These are phyloP conservation scores for Coelastrella sp. DNA, from an alignment of 139 green algal species.

Conservation along the genomic window DNA sequence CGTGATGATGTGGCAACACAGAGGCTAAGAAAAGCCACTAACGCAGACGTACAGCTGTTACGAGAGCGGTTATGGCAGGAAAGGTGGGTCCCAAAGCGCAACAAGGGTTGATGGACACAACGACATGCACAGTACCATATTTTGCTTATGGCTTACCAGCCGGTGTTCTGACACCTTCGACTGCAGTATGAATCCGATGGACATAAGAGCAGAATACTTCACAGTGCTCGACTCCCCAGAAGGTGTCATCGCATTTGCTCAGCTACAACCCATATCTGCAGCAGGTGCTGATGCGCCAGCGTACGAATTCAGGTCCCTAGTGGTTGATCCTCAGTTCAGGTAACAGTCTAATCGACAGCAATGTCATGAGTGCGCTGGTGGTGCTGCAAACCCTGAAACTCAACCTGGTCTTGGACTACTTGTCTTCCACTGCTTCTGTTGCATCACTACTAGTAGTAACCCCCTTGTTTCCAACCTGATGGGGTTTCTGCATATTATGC, in stretches of 20 bases:
- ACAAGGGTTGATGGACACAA: too few relatives aligned
- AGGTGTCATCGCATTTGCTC: slow-evolving; percentile 24
- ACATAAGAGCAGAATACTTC: slow-evolving; percentile 5
- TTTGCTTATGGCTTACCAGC: neutral
- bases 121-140: neutral
- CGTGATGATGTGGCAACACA: neutral
- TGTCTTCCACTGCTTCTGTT: too few relatives aligned
- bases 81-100: neutral
- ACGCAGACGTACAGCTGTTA: neutral
- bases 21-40: neutral
- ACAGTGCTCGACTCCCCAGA: neutral
- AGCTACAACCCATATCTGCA: slow-evolving; percentile 11
- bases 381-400: too few relatives aligned
- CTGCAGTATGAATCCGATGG: slow-evolving; percentile 32
- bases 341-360: neutral
- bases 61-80: slow-evolving; percentile 6
- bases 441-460: too few relatives aligned
- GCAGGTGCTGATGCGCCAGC: neutral
- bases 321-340: neutral
- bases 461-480: too few relatives aligned
- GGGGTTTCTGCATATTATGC: too few relatives aligned
- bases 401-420: too few relatives aligned
- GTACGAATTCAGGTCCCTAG: slow-evolving; percentile 31
- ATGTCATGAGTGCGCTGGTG: neutral
- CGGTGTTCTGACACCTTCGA: too few relatives aligned